Evolutionary conservation across 139 green algal genomes (phyloP).

Genomic region (Pleodorina starrii): DNA sequence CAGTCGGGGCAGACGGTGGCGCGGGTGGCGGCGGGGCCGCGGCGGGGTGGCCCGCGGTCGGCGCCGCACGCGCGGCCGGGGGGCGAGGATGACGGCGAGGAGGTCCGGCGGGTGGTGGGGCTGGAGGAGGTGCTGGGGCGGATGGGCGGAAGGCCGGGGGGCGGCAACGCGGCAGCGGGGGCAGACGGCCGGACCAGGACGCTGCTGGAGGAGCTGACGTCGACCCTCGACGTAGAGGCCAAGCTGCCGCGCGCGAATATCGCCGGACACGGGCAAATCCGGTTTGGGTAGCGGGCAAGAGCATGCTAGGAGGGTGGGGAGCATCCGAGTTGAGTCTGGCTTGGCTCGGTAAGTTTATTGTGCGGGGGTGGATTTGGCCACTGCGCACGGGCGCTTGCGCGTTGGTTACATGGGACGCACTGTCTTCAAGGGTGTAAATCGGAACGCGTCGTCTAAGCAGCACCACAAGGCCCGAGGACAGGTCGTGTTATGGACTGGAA

Average conservation of each 20-base stretch:
- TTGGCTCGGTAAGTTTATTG: no score
- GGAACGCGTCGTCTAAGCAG: no score
- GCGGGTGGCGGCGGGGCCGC: neutral
- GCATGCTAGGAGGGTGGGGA: no score
- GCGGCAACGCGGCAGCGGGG: neutral
- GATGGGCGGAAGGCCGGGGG: neutral
- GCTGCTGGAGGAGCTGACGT: slow-evolving; percentile 35
- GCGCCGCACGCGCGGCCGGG: neutral
- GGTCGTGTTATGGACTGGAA: no score
- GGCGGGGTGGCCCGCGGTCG: neutral
- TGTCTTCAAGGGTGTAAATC: no score
- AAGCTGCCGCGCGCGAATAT: slow-evolving; percentile 7
- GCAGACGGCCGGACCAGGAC: neutral
- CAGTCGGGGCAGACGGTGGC: slow-evolving; percentile 32
- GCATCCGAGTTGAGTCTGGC: no score
- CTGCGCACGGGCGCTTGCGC: no score
- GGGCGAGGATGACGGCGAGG: neutral
- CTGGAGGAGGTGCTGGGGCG: neutral
- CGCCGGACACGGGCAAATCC: slow-evolving; percentile 41
- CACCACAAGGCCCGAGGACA: no score
- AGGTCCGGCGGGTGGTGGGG: neutral
- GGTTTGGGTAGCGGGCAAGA: slow-evolving; percentile 25
- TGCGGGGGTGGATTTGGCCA: no score
- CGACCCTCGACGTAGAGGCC: slow-evolving; percentile 3
- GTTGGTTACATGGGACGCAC: no score